Evolutionary conservation across 768 basidiomycete genomes (phyloP).

Genomic region (Fomitopsis serialis): DNA sequence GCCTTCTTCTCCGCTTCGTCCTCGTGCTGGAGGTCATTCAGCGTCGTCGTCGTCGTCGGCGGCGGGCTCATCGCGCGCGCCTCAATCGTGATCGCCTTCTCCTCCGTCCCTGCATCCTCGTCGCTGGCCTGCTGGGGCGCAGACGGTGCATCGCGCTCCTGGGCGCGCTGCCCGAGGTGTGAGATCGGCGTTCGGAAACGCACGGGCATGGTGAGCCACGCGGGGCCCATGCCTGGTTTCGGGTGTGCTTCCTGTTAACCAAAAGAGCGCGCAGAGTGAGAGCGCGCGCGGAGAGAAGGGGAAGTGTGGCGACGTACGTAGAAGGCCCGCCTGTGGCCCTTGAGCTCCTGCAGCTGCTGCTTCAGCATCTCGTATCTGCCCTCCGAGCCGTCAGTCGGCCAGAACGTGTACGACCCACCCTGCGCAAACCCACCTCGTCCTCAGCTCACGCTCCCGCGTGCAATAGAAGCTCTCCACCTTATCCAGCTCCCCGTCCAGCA

Average conservation of each 20-base stretch:
- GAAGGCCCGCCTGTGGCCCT: slow-evolving; percentile 57
- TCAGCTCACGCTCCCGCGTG: slow-evolving; percentile 62
- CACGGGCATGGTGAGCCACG: slow-evolving; percentile 4
- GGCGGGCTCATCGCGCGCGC: too few relatives aligned
- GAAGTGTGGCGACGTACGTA: slow-evolving; percentile 33
- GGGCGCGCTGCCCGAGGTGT: too few relatives aligned
- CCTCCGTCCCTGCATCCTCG: not conserved
- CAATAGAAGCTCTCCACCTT: slow-evolving; percentile 85
- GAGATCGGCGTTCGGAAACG: too few relatives aligned
- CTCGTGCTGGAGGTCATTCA: too few relatives aligned
- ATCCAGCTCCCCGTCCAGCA: slow-evolving; percentile 72
- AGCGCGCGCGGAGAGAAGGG: not conserved
- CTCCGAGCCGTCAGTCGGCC: not conserved
- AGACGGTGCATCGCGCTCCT: too few relatives aligned
- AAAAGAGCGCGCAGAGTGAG: not conserved
- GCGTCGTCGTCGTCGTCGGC: too few relatives aligned
- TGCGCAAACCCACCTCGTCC: slow-evolving; percentile 17
- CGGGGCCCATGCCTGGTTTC: not conserved
- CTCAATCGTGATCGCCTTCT: not conserved
- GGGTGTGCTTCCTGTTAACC: slow-evolving; percentile 15
- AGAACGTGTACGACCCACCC: not conserved
- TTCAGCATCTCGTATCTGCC: slow-evolving; percentile 36
- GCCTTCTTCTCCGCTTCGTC: too few relatives aligned
- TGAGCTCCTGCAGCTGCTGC: slow-evolving; percentile 70
- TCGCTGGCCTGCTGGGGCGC: too few relatives aligned